Evolutionary conservation across 352 stramenopile species (phyloP).

Genomic region (Phytophthora constricta): DNA sequence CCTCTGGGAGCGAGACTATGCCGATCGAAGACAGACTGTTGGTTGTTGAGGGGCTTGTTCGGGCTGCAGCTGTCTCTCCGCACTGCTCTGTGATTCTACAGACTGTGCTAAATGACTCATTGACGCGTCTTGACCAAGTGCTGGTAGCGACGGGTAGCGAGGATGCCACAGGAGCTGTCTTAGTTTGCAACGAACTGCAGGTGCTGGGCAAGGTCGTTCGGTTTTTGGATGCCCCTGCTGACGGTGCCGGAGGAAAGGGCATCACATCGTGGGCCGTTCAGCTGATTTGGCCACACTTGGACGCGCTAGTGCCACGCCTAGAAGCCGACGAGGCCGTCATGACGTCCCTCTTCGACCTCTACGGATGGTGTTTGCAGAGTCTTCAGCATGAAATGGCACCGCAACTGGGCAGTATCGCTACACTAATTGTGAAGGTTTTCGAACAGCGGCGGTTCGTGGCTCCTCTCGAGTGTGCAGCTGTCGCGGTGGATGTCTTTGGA

Average conservation of each 20-base stretch:
- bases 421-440: slow-evolving; percentile 68
- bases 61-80: slow-evolving; percentile 49
- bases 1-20: slow-evolving; percentile 33
- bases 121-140: slow-evolving; percentile 57
- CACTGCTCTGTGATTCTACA: slow-evolving; percentile 64
- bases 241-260: slow-evolving; percentile 52
- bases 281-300: slow-evolving; percentile 65
- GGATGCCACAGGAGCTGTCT: slow-evolving; percentile 20
- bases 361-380: slow-evolving; percentile 78
- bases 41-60: slow-evolving; percentile 72
- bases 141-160: slow-evolving; percentile 27
- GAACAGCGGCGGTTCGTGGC: slow-evolving; percentile 57
- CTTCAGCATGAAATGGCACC: slow-evolving; percentile 60
- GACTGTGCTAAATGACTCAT: slow-evolving; percentile 50
- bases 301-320: slow-evolving; percentile 48
- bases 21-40: slow-evolving; percentile 62
- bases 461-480: slow-evolving; percentile 68
- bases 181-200: slow-evolving; percentile 67
- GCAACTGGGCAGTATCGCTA: slow-evolving; percentile 57
- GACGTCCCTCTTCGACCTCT: slow-evolving; percentile 70
- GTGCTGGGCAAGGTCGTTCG: slow-evolving; percentile 71
- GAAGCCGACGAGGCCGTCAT: slow-evolving; percentile 52
- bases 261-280: slow-evolving; percentile 59
- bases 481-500: slow-evolving; percentile 75
- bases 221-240: slow-evolving; percentile 66